Evolutionary conservation across 768 basidiomycete species (phyloP), one percentile per base, ranked within the genome.

Genomic region (Tylopilus felleus): DNA sequence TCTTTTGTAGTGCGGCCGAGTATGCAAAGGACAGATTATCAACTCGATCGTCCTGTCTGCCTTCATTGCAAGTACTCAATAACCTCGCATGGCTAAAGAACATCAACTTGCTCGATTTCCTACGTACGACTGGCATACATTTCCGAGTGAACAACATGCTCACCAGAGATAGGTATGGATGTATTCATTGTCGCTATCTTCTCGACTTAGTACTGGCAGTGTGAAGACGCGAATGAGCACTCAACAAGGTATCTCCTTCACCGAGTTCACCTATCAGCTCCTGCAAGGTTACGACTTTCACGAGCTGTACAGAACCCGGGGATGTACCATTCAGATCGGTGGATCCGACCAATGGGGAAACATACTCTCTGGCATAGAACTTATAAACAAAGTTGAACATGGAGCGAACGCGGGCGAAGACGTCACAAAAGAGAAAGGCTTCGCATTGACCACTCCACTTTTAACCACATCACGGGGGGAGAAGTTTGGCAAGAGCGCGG

Each of bases 281-380:
- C 79, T 99, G 25, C 97, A 99, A 73, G 97, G 93, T 12, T 91
- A 94, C 72, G 97, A 99, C 72, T 99, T 97, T 72, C 81, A 87
- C 60, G 76, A 85, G 61, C 78, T 99, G 9, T 74, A 88, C 67
- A 76, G 77, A 58, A 68, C 78, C 21, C 75, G 80, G 49, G 77
- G 76, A 5, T 98, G 96, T 70, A 80, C 81, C 14, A 81, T 97
- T 40, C 97, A 99, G 71, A 74, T 98, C 39, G 97, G 97, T 46
- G 97, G 97, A 10, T 95, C 93, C 0, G 97, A 99, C 69, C 97
- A 99, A 70, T 97, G 94, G 90, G 97, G 97, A 16, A 99, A 99
- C 67, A 98, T 99, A 59, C 73, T 96, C 28, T 90, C 92, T 25
- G 97, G 97, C 21, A 76, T 98, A 31, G 93, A 98, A 52, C 81